Evolutionary conservation across 2,329 filamentous ascomycete species (phyloP).

Genomic region (Kalaharituber pfeilii): DNA sequence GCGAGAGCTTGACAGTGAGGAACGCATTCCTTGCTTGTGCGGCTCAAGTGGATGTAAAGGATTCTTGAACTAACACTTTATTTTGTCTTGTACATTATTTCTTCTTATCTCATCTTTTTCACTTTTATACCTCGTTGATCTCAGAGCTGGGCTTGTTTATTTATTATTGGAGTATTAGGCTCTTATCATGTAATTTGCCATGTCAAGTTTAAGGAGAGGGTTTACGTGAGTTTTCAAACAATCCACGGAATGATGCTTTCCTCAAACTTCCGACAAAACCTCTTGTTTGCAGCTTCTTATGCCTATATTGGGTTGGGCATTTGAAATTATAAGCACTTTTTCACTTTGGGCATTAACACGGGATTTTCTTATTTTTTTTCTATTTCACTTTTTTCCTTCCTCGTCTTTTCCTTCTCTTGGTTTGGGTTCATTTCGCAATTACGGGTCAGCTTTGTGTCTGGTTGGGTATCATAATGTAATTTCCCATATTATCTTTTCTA

Average conservation of each 20-base stretch:
- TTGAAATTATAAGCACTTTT: neutral
- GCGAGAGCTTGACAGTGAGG: conserved; percentile 81
- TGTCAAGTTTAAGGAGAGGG: too few relatives aligned
- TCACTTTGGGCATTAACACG: neutral
- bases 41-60: conserved; percentile 94
- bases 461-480: neutral
- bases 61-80: conserved; percentile 60
- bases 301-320: neutral
- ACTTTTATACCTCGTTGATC: neutral
- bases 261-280: neutral
- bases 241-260: too few relatives aligned
- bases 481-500: neutral
- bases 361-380: neutral
- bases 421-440: neutral
- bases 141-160: neutral
- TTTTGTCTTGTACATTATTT: neutral
- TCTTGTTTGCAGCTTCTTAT: neutral
- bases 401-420: neutral
- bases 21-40: conserved; percentile 93
- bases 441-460: neutral
- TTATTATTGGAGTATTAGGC: neutral
- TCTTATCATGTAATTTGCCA: too few relatives aligned
- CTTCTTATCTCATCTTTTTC: neutral
- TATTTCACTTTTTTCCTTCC: neutral
- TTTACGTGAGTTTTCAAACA: too few relatives aligned